Evolutionary conservation across 345 rosid genomes (phyloP).

Genomic region (Lepidium didymum): DNA sequence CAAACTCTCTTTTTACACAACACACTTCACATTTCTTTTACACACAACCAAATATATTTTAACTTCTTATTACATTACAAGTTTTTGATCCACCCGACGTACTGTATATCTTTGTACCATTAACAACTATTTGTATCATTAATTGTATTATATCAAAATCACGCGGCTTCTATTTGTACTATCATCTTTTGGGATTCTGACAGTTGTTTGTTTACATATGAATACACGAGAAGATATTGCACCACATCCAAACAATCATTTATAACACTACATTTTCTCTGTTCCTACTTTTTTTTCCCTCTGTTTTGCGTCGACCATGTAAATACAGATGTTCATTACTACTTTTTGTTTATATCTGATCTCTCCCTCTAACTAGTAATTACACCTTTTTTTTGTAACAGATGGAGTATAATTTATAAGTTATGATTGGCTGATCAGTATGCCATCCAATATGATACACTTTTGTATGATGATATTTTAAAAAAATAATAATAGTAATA

Average conservation of each 20-base stretch:
- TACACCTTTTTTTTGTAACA: neutral
- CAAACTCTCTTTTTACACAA: neutral
- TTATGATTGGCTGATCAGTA: neutral
- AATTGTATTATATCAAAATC: no score
- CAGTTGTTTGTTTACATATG: constrained; percentile 3
- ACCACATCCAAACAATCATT: neutral
- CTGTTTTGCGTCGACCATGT: neutral
- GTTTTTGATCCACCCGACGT: no score
- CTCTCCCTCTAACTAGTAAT: neutral
- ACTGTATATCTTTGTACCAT: no score
- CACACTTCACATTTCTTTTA: neutral
- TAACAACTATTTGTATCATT: no score
- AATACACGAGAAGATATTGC: neutral
- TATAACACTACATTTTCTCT: neutral
- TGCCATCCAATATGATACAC: neutral
- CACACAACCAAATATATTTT: neutral
- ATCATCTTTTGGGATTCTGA: constrained; percentile 7
- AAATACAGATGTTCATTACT: neutral
- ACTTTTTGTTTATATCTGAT: neutral
- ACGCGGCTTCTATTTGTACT: constrained; percentile 20
- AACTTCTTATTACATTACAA: no score
- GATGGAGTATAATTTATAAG: neutral
- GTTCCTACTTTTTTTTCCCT: neutral
- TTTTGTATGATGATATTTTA: no score
- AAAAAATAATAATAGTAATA: no score